Evolutionary conservation across 1,284 basidiomycete genomes (phyloP).

Genomic region (Tylopilus sp.): DNA sequence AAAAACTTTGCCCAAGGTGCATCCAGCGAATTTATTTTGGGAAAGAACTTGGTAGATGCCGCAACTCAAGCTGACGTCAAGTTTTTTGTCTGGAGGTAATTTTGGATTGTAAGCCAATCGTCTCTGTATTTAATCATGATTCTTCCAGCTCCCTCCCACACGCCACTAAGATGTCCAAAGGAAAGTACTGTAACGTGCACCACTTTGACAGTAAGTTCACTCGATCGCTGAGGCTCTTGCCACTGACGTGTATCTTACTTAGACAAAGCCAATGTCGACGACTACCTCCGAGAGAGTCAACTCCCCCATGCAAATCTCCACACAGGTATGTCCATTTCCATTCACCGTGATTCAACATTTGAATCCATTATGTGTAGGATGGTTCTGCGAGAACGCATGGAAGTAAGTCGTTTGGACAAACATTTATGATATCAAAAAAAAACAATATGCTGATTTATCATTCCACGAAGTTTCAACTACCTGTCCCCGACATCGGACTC

Average conservation of each 20-base stretch:
- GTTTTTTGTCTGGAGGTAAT: background rate
- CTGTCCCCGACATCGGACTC: slow-evolving; percentile 14
- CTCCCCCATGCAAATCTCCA: slow-evolving; percentile 27
- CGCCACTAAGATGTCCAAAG: slow-evolving; percentile 21
- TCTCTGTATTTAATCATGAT: background rate
- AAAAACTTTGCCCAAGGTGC: slow-evolving; percentile 21
- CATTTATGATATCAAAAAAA: background rate
- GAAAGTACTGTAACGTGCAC: slow-evolving; percentile 23
- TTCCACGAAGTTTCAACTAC: background rate
- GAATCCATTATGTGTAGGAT: slow-evolving; percentile 16
- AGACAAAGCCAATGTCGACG: slow-evolving; percentile 33
- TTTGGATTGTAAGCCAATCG: background rate
- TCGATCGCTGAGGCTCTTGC: background rate
- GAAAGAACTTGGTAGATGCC: slow-evolving; percentile 41
- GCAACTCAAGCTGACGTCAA: background rate
- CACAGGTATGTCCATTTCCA: slow-evolving; percentile 11
- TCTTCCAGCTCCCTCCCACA: slow-evolving; percentile 29
- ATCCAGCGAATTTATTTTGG: slow-evolving; percentile 33
- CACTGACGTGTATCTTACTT: background rate
- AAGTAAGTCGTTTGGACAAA: slow-evolving; percentile 16
- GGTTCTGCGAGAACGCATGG: slow-evolving; percentile 34
- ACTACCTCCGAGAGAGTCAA: slow-evolving; percentile 24
- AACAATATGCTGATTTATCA: too few species aligned
- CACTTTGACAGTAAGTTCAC: slow-evolving; percentile 25
- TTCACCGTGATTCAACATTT: background rate